Percentiles rank a stretch among this genome's conserved stretches.
phyloP scores from a whole-genome alignment of 129 eudicot species.

The Scalesia atractyloides region DNA sequence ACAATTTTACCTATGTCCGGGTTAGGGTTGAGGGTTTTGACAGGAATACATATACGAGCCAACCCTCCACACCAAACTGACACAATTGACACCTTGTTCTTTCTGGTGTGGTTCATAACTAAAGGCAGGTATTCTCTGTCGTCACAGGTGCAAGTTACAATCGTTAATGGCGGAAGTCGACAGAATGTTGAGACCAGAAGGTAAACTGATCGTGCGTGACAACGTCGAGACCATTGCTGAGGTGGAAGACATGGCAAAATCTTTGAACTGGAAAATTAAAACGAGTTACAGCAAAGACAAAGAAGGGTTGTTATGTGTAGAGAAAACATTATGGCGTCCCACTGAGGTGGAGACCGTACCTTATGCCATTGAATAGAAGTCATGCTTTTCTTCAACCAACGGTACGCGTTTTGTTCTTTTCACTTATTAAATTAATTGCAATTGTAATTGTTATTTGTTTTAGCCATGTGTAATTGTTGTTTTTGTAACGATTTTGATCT shows the following conservation, averaged over 20 bases:
- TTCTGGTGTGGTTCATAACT: neutral
- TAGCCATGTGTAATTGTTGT: slow-evolving; percentile 11
- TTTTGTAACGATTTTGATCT: slow-evolving; percentile 32
- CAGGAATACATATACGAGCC: too few species aligned
- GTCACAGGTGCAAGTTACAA: slow-evolving; percentile 59
- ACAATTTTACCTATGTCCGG: too few species aligned
- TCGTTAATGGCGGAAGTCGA: slow-evolving; percentile 64
- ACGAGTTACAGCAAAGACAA: slow-evolving; percentile 43
- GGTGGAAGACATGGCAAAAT: slow-evolving; percentile 53
- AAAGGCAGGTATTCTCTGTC: slow-evolving; percentile 6
- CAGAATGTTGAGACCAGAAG: slow-evolving; percentile 61
- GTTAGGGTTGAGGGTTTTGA: too few species aligned
- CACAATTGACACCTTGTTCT: too few species aligned
- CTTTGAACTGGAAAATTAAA: slow-evolving; percentile 56
- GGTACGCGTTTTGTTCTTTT: neutral
- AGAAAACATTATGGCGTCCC: slow-evolving; percentile 64
- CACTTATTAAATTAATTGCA: slow-evolving; percentile 16
- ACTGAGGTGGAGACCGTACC: slow-evolving; percentile 49
- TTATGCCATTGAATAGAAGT: slow-evolving; percentile 48
- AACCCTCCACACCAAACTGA: too few species aligned
- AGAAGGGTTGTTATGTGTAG: slow-evolving; percentile 51
- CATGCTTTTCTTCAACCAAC: neutral
- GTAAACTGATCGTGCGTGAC: slow-evolving; percentile 56
- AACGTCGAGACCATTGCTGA: slow-evolving; percentile 48
- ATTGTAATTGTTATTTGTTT: slow-evolving; percentile 25